Evolutionary conservation across 805 yeast species (phyloP).

Genomic region (Candida maris): DNA sequence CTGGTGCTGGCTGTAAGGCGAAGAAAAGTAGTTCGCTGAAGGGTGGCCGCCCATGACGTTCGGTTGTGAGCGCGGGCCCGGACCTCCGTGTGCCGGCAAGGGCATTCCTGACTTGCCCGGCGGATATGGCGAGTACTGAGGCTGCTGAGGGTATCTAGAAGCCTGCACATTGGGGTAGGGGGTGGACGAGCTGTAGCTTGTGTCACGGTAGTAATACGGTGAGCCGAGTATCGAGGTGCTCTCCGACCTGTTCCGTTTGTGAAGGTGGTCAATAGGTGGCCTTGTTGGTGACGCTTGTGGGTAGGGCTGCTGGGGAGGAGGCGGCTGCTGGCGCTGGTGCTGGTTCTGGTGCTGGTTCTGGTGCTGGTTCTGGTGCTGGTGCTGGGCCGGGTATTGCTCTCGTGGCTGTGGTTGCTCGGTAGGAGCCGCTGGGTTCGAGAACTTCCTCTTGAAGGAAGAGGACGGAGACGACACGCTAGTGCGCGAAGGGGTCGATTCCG

Average conservation of each 20-base stretch:
- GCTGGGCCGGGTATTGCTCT: no score
- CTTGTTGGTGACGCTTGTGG: conserved; percentile 15
- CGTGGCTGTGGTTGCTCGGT: neutral
- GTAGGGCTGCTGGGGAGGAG: conserved; percentile 4
- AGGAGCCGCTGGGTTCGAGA: conserved; percentile 6
- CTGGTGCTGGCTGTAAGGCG: conserved; percentile 12
- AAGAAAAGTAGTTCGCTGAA: conserved; percentile 12
- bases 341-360: neutral
- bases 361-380: conserved; percentile 1
- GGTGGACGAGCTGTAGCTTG: conserved; percentile 7
- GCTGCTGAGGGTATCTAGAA: conserved; percentile 11
- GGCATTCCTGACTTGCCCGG: neutral
- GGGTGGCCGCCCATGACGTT: conserved; percentile 8
- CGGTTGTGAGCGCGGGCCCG: conserved; percentile 8
- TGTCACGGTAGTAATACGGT: conserved; percentile 21
- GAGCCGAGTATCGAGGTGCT: conserved; percentile 18
- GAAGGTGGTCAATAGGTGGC: conserved; percentile 7
- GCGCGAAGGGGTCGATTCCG: conserved; percentile 9
- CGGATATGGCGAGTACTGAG: conserved; percentile 11
- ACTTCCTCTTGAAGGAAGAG: conserved; percentile 16
- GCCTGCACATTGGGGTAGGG: conserved; percentile 7
- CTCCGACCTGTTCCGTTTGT: conserved; percentile 20
- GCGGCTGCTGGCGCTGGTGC: neutral
- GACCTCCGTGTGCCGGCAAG: conserved; percentile 5
- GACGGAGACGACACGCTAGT: conserved; percentile 16